These are phyloP conservation scores for Skeletonema grethae DNA, from an alignment of 108 stramenopile genomes.

Conservation along the genomic window DNA sequence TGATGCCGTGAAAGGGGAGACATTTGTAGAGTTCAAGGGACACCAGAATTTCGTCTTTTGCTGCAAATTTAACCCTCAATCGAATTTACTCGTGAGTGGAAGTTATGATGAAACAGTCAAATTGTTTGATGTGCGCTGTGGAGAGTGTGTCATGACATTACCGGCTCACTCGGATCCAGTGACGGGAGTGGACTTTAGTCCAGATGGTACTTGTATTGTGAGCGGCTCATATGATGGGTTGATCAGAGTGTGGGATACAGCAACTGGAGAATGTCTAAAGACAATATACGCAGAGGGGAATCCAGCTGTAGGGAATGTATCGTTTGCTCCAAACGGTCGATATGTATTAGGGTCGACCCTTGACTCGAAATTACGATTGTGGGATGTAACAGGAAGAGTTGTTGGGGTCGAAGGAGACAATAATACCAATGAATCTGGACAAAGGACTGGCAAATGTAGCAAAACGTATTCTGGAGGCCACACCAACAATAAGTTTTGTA, in stretches of 20 bases:
- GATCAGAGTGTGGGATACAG: conserved; percentile 93
- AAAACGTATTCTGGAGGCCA: conserved; percentile 57
- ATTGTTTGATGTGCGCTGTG: conserved; percentile 93
- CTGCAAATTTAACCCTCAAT: conserved; percentile 77
- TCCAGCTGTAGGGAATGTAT: conserved; percentile 81
- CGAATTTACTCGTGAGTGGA: conserved; percentile 83
- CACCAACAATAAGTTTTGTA: conserved; percentile 75
- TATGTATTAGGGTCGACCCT: conserved; percentile 82
- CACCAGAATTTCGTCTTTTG: conserved; percentile 93
- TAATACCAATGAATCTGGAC: conserved; percentile 35
- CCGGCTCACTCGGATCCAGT: conserved; percentile 97
- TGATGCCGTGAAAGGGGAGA: conserved; percentile 77
- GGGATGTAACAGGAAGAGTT: conserved; percentile 61
- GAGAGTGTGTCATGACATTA: conserved; percentile 89
- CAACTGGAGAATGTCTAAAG: conserved; percentile 94
- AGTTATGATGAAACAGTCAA: conserved; percentile 94
- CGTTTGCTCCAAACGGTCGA: conserved; percentile 92
- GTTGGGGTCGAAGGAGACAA: conserved; percentile 35
- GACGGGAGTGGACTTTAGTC: conserved; percentile 87
- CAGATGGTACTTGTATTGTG: conserved; percentile 87
- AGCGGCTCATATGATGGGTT: conserved; percentile 92
- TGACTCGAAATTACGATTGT: conserved; percentile 81
- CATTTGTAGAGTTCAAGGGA: conserved; percentile 86
- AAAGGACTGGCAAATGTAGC: conserved; percentile 41
- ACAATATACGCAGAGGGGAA: conserved; percentile 93